phyloP scores from a whole-genome alignment of 306 rosid genomes.

The Mimosa pudica region DNA sequence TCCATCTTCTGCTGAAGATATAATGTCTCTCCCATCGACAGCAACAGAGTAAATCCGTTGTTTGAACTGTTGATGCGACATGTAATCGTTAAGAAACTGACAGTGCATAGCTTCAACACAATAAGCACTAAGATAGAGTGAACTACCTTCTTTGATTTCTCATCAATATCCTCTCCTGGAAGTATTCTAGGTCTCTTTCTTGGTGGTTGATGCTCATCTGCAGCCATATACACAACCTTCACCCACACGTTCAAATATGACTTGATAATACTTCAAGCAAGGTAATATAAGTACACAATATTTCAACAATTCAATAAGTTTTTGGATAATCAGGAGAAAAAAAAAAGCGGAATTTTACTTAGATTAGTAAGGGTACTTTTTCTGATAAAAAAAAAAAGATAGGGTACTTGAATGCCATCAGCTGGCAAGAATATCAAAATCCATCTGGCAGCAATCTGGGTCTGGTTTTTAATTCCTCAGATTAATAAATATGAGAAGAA shows the following conservation, averaged over 20 bases:
- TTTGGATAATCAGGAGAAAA: background rate
- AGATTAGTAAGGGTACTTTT: background rate
- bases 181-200: slow-evolving; percentile 73
- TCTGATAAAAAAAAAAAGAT: too few relatives aligned
- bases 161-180: slow-evolving; percentile 74
- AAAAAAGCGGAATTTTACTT: background rate
- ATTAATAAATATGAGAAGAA: slow-evolving; percentile 24
- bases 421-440: slow-evolving; percentile 21
- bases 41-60: slow-evolving; percentile 53
- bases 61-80: slow-evolving; percentile 58
- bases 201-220: slow-evolving; percentile 66
- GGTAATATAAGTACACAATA: slow-evolving; percentile 23
- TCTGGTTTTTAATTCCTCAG: slow-evolving; percentile 21
- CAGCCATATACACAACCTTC: slow-evolving; percentile 38
- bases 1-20: slow-evolving; percentile 59
- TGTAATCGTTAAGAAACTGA: slow-evolving; percentile 24
- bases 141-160: slow-evolving; percentile 87
- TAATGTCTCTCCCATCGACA: slow-evolving; percentile 62
- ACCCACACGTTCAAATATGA: slow-evolving; percentile 27
- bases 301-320: background rate
- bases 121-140: slow-evolving; percentile 6
- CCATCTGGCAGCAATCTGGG: background rate
- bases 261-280: slow-evolving; percentile 18
- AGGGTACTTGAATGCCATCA: slow-evolving; percentile 8
- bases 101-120: background rate